Evolutionary conservation across 441 rosid genomes (phyloP).

Genomic region (Flueggea neowawraea): DNA sequence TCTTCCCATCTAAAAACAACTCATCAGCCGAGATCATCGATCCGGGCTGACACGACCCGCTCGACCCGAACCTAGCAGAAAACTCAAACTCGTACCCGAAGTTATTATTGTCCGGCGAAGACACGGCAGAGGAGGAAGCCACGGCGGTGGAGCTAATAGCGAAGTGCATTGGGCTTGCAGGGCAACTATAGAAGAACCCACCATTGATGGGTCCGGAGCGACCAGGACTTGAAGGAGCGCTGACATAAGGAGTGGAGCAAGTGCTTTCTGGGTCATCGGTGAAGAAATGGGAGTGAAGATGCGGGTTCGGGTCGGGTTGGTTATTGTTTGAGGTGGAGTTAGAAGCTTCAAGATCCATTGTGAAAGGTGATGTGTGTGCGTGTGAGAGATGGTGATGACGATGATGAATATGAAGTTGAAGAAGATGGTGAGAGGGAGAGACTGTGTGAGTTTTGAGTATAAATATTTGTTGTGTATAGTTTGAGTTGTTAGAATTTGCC

Average conservation of each 20-base stretch:
- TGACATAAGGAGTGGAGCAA: slow-evolving; percentile 90
- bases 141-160: slow-evolving; percentile 33
- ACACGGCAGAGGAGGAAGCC: slow-evolving; percentile 10
- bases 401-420: no score
- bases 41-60: slow-evolving; percentile 46
- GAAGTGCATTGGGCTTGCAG: slow-evolving; percentile 96
- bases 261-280: slow-evolving; percentile 54
- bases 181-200: slow-evolving; percentile 88
- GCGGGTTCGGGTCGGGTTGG: no score
- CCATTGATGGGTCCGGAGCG: slow-evolving; percentile 40
- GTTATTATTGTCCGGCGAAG: slow-evolving; percentile 20
- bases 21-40: slow-evolving; percentile 94
- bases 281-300: slow-evolving; percentile 3
- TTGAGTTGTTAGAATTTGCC: no score
- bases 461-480: no score
- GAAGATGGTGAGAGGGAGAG: no score
- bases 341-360: no score
- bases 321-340: no score
- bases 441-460: no score
- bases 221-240: slow-evolving; percentile 98
- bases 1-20: slow-evolving; percentile 80
- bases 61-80: slow-evolving; percentile 48
- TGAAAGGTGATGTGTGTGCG: no score
- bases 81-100: slow-evolving; percentile 80
- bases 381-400: no score